Evolutionary conservation across 495 filamentous ascomycete genomes (phyloP).

Genomic region (Tetracladium setigerum): DNA sequence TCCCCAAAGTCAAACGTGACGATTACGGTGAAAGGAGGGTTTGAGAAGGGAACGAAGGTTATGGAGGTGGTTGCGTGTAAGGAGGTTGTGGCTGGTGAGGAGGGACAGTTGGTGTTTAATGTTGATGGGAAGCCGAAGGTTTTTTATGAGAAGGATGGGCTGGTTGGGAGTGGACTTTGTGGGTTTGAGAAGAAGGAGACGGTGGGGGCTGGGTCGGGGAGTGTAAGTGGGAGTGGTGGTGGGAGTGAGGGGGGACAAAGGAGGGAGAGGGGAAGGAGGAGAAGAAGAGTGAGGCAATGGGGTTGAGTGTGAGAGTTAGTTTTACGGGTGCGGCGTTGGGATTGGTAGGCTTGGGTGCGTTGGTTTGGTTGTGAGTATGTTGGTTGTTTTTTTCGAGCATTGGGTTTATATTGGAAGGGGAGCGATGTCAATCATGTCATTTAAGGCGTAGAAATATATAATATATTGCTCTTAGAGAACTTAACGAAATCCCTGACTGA

Average conservation of each 20-base stretch:
- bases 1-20: conserved; percentile 5
- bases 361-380: neutral
- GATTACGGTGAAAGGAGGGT: conserved; percentile 11
- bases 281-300: conserved; percentile 31
- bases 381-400: no score
- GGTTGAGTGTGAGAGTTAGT: conserved; percentile 13
- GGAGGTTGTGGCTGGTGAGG: no score
- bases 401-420: no score
- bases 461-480: no score
- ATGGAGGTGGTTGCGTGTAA: no score
- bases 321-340: conserved; percentile 2
- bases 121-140: conserved; percentile 31
- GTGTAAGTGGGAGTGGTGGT: no score
- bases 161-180: conserved; percentile 35
- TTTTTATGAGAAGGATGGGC: conserved; percentile 31
- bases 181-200: conserved; percentile 33
- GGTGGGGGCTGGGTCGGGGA: conserved; percentile 21
- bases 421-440: no score
- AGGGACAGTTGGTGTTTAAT: no score
- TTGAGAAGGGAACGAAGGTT: conserved; percentile 1
- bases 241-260: no score
- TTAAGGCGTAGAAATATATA: no score
- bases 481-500: no score
- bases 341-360: conserved; percentile 5
- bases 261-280: conserved; percentile 39